Conservation (phyloP, 2,329 filamentous ascomycete species). For the Penicillium sp. region DNA sequence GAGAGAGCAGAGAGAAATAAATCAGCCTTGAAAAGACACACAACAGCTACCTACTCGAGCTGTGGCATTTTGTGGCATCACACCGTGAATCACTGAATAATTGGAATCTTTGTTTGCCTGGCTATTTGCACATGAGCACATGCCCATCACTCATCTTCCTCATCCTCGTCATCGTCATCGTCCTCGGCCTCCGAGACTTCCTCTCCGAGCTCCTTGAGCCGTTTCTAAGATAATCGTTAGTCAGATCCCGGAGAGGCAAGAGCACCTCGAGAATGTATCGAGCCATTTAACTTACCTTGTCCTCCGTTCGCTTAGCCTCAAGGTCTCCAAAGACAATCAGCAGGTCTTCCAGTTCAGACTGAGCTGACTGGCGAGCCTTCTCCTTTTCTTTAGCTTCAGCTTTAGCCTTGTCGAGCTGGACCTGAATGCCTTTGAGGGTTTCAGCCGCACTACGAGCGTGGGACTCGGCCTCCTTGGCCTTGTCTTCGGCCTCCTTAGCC, state of each 20-base stretch:
- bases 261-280: neutral
- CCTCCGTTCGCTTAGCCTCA: conserved; percentile 72
- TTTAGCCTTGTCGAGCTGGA: conserved; percentile 35
- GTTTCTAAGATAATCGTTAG: conserved; percentile 51
- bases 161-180: conserved; percentile 59
- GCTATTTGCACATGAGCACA: conserved; percentile 16
- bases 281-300: conserved; percentile 61
- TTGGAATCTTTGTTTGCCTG: neutral
- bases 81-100: neutral
- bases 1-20: neutral
- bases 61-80: neutral
- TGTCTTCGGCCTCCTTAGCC: conserved; percentile 42
- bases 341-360: conserved; percentile 76
- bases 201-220: conserved; percentile 66
- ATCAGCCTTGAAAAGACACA: neutral
- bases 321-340: conserved; percentile 78
- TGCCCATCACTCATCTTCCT: conserved; percentile 50
- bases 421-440: conserved; percentile 53
- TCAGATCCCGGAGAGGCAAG: neutral
- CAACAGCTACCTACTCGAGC: neutral
- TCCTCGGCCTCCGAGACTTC: conserved; percentile 75
- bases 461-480: conserved; percentile 35
- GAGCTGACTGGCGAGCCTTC: conserved; percentile 62
- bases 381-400: conserved; percentile 51
- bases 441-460: conserved; percentile 48